Evolutionary conservation across 2,329 filamentous ascomycete species (phyloP).

Genomic region (Penicillium verrucosum): DNA sequence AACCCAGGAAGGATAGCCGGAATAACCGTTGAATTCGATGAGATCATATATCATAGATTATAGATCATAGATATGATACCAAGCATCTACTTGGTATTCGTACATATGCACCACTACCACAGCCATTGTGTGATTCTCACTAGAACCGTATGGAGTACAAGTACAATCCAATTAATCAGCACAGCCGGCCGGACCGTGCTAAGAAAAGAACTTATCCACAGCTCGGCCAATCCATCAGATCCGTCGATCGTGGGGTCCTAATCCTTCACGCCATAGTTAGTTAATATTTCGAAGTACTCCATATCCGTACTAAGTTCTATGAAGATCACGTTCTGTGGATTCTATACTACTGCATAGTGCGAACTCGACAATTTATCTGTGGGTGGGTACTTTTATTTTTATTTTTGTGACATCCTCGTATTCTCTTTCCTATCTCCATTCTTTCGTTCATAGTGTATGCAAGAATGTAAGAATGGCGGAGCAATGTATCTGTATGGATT

Average conservation of each 20-base stretch:
- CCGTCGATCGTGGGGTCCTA: neutral
- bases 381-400: neutral
- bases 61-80: neutral
- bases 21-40: neutral
- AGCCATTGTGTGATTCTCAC: neutral
- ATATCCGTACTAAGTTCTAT: neutral
- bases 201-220: neutral
- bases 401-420: neutral
- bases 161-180: neutral
- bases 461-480: neutral
- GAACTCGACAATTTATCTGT: neutral
- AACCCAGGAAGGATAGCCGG: neutral
- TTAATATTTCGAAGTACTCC: neutral
- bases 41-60: too few species aligned
- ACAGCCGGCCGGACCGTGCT: neutral
- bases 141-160: too few species aligned
- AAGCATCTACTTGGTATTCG: too few species aligned
- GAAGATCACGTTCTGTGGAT: neutral
- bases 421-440: neutral
- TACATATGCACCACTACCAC: neutral
- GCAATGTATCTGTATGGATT: neutral
- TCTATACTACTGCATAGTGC: neutral
- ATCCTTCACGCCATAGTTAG: neutral
- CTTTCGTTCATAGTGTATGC: too few species aligned
- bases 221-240: neutral